Base-by-base conservation (phyloP, 164 flowering plant species). In the Litsea cubeba region DNA sequence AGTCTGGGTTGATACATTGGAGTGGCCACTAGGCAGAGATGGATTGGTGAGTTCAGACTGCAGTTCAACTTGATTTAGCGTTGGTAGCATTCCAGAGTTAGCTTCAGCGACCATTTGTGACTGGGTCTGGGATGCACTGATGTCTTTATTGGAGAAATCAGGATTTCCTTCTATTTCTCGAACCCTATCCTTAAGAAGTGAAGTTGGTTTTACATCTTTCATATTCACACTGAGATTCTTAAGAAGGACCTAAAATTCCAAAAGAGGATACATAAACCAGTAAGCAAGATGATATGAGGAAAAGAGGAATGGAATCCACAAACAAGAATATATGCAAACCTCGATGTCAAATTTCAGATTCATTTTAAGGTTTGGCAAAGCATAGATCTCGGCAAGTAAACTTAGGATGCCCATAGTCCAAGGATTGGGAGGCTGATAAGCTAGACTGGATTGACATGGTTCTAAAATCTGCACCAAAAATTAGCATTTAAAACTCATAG, bases 331-430 rank as follows among this genome's bases (percentile, higher is more conserved):
- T 66, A 23, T 66, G 46, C 20, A 28, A 83, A 95, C 99, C 95
- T 96, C 98, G 60, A 96, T 96, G 75, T 96, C 99, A 85, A 96
- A 96, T 77, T 94, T 93, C 62, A 96, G 91, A 76, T 96, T 94
- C 99, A 96, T 96, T 77, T 96, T 96, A 76, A 96, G 76, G 83
- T 92, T 96, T 72, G 98, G 98, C 87, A 96, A 81, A 32, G 88
- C 89, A 86, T 96, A 92, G 54, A 96, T 96, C 84, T 96, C 99
- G 50, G 89, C 86, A 57, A 96, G 94, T 76, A 96, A 81, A 74
- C 90, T 89, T 54, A 96, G 91, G 79, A 96, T 91, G 64, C 88
- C 98, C 97, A 92, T 91, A 11, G 97, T 96, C 99, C 99, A 96
- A 12, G 99, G 98, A 81, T 96, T 94, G 8, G 99, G 98, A 75